These are phyloP conservation scores for Pseudohyphozyma bogoriensis DNA, from an alignment of 768 basidiomycete species.

Conservation along the genomic window DNA sequence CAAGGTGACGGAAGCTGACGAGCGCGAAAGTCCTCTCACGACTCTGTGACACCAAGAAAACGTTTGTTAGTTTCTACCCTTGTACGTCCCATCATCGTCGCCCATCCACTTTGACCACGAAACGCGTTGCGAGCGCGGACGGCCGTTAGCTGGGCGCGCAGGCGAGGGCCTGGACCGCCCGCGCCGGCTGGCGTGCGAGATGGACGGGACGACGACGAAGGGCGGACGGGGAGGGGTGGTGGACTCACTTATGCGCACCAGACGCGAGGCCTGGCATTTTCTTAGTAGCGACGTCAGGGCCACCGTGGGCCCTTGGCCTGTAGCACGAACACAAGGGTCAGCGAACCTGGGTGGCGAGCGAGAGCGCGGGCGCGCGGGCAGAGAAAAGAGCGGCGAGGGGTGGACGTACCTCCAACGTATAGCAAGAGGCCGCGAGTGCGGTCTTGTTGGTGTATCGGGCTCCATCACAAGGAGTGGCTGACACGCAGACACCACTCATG, in stretches of 20 bases:
- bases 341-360: neutral
- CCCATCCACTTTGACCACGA: neutral
- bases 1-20: constrained; percentile 4
- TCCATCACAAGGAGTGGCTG: neutral
- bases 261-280: neutral
- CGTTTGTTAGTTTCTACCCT: neutral
- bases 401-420: neutral
- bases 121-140: neutral
- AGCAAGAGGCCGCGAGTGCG: neutral
- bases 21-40: constrained; percentile 21
- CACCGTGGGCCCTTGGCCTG: no score
- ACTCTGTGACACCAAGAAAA: neutral
- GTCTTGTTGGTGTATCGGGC: neutral
- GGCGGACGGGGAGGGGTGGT: no score
- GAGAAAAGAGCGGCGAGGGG: neutral
- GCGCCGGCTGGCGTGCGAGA: no score
- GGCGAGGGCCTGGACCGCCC: no score
- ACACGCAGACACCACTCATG: neutral
- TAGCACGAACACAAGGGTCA: neutral
- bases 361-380: neutral
- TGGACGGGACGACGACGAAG: no score
- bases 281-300: neutral
- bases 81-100: neutral
- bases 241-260: no score
- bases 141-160: no score